A percentile compares a stretch with the other conserved stretches of the same genome.
phyloP scores from a whole-genome alignment of 768 basidiomycete species.

The Mycena haematopus region DNA sequence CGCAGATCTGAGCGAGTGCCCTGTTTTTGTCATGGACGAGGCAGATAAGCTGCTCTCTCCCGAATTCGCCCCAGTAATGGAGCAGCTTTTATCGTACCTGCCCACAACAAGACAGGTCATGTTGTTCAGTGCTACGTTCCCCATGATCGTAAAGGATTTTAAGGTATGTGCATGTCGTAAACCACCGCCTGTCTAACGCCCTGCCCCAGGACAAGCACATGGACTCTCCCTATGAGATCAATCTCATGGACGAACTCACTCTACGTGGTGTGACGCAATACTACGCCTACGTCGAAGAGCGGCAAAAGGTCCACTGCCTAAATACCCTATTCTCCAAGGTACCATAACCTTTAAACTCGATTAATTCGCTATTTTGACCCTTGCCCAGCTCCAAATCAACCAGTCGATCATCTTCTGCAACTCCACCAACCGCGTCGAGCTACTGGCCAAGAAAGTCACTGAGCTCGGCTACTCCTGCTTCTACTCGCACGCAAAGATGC shows the following conservation, averaged over 20 bases:
- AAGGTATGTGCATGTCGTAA: slow-evolving; percentile 59
- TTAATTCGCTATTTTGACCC: slow-evolving; percentile 12
- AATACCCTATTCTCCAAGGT: slow-evolving; percentile 99
- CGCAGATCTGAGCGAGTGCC: slow-evolving; percentile 92
- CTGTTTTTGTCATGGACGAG: slow-evolving; percentile 99
- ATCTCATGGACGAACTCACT: slow-evolving; percentile 99
- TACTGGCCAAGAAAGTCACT: slow-evolving; percentile 98
- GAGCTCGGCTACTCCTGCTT: slow-evolving; percentile 99
- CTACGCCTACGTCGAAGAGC: slow-evolving; percentile 98
- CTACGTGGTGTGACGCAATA: slow-evolving; percentile 99
- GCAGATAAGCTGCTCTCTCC: slow-evolving; percentile 97
- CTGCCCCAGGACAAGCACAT: slow-evolving; percentile 87
- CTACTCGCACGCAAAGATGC: slow-evolving; percentile 99
- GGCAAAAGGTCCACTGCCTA: slow-evolving; percentile 99
- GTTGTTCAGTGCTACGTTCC: slow-evolving; percentile 99
- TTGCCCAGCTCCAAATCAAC: slow-evolving; percentile 94
- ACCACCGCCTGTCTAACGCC: slow-evolving; percentile 18
- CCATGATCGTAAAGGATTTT: slow-evolving; percentile 99
- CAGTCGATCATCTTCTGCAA: slow-evolving; percentile 99
- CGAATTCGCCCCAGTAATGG: slow-evolving; percentile 98
- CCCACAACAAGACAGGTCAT: slow-evolving; percentile 92
- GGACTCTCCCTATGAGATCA: slow-evolving; percentile 95
- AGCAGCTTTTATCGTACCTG: slow-evolving; percentile 88
- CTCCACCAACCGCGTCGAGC: slow-evolving; percentile 99
- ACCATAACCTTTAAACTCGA: slow-evolving; percentile 24